Evolutionary conservation across 805 yeast genomes (phyloP).

Genomic region (Spathaspora passalidarum): DNA sequence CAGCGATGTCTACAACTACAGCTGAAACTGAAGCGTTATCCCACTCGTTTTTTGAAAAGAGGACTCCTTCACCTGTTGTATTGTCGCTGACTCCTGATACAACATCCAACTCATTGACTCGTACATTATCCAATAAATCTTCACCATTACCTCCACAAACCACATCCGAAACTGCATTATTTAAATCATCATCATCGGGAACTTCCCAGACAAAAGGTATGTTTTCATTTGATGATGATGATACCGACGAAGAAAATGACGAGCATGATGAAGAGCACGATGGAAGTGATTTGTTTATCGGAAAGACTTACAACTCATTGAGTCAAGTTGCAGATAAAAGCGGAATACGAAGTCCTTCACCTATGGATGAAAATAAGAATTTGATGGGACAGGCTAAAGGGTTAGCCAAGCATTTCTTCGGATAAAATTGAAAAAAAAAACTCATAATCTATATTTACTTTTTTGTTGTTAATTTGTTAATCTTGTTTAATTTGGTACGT

Average conservation of each 20-base stretch:
- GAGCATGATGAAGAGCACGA: conserved; percentile 30
- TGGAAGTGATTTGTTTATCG: conserved; percentile 10
- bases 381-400: conserved; percentile 37
- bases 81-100: neutral
- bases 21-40: conserved; percentile 7
- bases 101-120: neutral
- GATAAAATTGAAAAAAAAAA: too few relatives aligned
- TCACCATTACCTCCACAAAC: conserved; percentile 43
- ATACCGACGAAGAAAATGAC: conserved; percentile 26
- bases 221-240: conserved; percentile 35
- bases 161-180: conserved; percentile 39
- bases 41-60: conserved; percentile 5
- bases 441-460: too few relatives aligned
- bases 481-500: neutral
- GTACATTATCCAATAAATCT: conserved; percentile 20
- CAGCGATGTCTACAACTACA: neutral
- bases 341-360: conserved; percentile 31
- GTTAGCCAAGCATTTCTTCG: conserved; percentile 31
- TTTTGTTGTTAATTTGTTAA: too few relatives aligned
- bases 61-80: neutral
- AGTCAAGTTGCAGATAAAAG: conserved; percentile 51
- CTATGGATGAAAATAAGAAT: conserved; percentile 11
- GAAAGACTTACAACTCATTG: conserved; percentile 40
- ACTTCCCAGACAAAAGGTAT: conserved; percentile 9
- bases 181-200: conserved; percentile 1